phyloP scores from a whole-genome alignment of 2,329 filamentous ascomycete species.

The Thielaviopsis populi region DNA sequence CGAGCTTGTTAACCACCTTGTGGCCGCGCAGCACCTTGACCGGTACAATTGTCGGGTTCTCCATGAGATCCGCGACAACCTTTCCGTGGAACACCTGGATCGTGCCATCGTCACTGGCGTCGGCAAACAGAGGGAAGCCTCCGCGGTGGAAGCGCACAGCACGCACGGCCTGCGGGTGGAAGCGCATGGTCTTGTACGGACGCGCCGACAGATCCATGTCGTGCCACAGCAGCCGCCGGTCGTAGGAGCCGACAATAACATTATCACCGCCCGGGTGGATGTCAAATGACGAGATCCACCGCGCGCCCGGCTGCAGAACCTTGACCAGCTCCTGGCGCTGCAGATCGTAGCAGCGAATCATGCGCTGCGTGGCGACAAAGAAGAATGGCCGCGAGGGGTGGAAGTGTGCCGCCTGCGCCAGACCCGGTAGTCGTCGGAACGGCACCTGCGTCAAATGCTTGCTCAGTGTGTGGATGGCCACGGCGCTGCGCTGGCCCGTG shows the following conservation, averaged over 20 bases:
- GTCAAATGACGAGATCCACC: conserved; percentile 87
- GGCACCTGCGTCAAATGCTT: conserved; percentile 92
- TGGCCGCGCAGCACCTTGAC: conserved; percentile 89
- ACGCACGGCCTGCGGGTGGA: conserved; percentile 83
- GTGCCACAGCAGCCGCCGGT: conserved; percentile 88
- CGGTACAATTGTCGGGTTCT: conserved; percentile 91
- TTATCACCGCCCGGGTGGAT: conserved; percentile 90
- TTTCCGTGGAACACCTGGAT: conserved; percentile 95
- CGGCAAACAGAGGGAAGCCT: conserved; percentile 70
- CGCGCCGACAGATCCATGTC: conserved; percentile 81
- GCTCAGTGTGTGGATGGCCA: conserved; percentile 86
- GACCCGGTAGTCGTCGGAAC: conserved; percentile 62
- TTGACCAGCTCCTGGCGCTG: conserved; percentile 84
- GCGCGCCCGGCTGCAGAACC: conserved; percentile 80
- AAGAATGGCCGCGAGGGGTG: conserved; percentile 86
- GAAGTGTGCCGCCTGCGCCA: conserved; percentile 80
- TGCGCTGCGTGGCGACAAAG: conserved; percentile 89
- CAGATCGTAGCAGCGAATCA: conserved; percentile 86
- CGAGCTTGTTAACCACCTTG: conserved; percentile 68
- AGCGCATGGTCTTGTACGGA: conserved; percentile 92
- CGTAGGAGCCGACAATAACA: conserved; percentile 85
- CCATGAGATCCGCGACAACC: conserved; percentile 86
- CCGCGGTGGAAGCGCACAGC: conserved; percentile 75
- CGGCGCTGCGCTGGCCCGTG: conserved; percentile 58
- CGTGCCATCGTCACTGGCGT: conserved; percentile 86